Base-by-base conservation (phyloP, 306 rosid genomes). In the Inga oerstediana region DNA sequence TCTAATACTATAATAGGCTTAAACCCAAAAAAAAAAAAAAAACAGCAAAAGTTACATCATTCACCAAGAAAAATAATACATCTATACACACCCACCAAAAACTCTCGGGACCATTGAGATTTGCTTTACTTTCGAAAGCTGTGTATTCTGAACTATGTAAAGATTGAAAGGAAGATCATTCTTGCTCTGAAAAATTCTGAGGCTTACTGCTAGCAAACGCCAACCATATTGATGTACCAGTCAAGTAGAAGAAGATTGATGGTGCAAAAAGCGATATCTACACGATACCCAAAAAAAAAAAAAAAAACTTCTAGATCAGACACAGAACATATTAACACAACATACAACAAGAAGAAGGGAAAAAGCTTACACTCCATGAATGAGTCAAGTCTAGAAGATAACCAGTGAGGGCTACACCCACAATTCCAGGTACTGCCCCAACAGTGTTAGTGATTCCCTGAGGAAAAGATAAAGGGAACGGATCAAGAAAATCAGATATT, bases 371-470 rank as follows among this genome's bases (percentile, higher is more conserved):
- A 85, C 97, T 90, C 99, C 99, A 96, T 59, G 99, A 96, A 91
- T 97, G 97, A 85, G 99, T 97, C 84, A 58, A 82, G 85, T 97
- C 99, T 76, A 97, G 96, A 86, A 94, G 97, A 81, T 91, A 92
- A 62, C 97, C 99, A 2, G 99, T 91, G 89, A 94, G 97, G 34
- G 97, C 97, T 74, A 96, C 97, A 34, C 98, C 98, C 72, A 96
- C 90, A 45, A 94, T 94, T 81, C 98, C 98, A 69, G 98, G 99
- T 77, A 94, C 77, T 3, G 99, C 98, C 81, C 97, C 99, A 65
- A 94, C 92, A 2, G 99, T 94, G 81, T 94, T 96, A 62, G 99
- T 96, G 69, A 96, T 96, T 83, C 99, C 98, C 97, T 92, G 89
- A 78, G 77, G 78, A 72, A 74, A 34, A 77, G 37, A 80, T 11